Evolutionary conservation across 2,329 filamentous ascomycete species (phyloP).

Genomic region (Fusarium sacchari): DNA sequence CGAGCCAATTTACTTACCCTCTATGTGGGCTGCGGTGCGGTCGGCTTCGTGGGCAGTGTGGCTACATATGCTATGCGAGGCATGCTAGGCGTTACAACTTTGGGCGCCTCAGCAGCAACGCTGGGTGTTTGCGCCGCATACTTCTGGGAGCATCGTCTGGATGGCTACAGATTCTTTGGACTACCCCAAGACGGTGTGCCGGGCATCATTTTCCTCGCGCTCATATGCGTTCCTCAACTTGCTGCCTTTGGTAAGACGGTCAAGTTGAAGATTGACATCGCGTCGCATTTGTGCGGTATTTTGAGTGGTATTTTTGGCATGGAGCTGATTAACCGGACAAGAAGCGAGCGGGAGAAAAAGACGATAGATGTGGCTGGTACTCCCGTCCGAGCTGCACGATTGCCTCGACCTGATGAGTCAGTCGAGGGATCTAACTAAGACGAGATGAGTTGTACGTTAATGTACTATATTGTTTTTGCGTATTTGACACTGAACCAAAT

Average conservation of each 20-base stretch:
- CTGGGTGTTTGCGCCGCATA: constrained; percentile 70
- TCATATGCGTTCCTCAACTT: constrained; percentile 62
- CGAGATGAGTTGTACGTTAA: neutral
- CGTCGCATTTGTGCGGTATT: constrained; percentile 65
- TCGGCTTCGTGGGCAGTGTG: constrained; percentile 70
- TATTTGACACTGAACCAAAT: constrained; percentile 23
- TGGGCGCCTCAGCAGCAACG: constrained; percentile 75
- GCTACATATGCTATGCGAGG: constrained; percentile 58
- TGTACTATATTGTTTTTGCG: constrained; percentile 31
- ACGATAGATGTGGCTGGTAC: constrained; percentile 23
- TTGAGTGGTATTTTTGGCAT: constrained; percentile 57
- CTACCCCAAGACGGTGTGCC: constrained; percentile 67
- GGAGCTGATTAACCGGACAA: constrained; percentile 44
- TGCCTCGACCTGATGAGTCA: neutral
- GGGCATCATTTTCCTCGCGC: constrained; percentile 63
- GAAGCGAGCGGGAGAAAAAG: constrained; percentile 25
- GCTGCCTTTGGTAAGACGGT: constrained; percentile 56
- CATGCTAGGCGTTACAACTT: constrained; percentile 59
- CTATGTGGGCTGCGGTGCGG: constrained; percentile 67
- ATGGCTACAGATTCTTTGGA: constrained; percentile 67
- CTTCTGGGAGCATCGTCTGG: constrained; percentile 67
- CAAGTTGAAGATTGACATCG: constrained; percentile 58
- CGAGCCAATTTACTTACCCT: constrained; percentile 75
- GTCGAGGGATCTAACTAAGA: constrained; percentile 1
- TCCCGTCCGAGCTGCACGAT: neutral